A percentile compares a stretch with the other conserved stretches of the same genome.
Evolutionary conservation across 768 basidiomycete genomes (phyloP).

Genomic region (Boletus edulis): DNA sequence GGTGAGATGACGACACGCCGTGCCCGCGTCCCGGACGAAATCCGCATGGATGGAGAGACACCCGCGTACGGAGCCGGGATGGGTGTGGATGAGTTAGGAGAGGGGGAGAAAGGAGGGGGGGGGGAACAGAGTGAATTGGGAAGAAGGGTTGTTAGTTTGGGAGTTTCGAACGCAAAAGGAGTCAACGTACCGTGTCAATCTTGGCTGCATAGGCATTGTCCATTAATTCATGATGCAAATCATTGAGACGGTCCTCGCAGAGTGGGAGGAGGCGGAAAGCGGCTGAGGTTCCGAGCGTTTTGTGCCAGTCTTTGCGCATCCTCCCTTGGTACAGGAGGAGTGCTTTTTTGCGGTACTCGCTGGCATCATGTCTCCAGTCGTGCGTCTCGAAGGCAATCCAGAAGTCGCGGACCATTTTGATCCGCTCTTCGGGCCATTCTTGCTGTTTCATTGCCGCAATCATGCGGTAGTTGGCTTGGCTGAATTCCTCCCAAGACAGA

Average conservation of each 20-base stretch:
- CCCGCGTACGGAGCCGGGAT: too few relatives aligned
- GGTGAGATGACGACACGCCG: too few relatives aligned
- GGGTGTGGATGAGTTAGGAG: too few relatives aligned
- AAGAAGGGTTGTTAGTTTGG: too few relatives aligned
- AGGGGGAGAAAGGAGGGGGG: too few relatives aligned
- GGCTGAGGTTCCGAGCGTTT: accelerated
- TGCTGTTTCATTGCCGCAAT: neutral
- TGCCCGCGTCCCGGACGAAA: too few relatives aligned
- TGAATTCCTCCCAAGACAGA: neutral
- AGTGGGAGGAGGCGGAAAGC: neutral
- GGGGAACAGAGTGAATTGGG: too few relatives aligned
- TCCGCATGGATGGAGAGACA: too few relatives aligned
- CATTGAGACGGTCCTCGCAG: accelerated
- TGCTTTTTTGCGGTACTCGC: neutral
- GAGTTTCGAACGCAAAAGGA: too few relatives aligned
- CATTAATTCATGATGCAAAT: neutral
- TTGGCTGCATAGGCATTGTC: neutral
- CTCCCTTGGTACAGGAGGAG: too few relatives aligned
- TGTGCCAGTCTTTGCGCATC: neutral
- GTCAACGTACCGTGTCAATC: neutral
- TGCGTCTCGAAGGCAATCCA: neutral
- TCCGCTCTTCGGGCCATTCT: accelerated
- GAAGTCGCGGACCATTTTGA: accelerated
- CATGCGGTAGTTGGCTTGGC: neutral
- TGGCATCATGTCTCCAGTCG: neutral